Evolutionary conservation across 163 green algal species (phyloP).

Genomic region (Volvox carteri): DNA sequence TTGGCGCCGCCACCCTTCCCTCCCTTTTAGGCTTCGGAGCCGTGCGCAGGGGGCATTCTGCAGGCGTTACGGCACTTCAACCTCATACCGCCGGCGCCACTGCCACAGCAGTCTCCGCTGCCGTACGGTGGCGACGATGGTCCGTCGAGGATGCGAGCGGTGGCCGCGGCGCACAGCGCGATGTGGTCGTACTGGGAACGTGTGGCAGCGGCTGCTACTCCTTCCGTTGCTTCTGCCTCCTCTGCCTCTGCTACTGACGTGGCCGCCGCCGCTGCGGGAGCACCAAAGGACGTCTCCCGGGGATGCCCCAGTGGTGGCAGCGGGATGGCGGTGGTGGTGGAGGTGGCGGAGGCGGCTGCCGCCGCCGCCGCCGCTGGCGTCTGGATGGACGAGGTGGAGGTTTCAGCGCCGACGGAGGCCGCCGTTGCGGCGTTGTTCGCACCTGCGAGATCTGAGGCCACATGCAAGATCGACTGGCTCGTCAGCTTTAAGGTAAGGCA

Average conservation of each 20-base stretch:
- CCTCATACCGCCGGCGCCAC: conserved; percentile 41
- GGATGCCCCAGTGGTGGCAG: no score
- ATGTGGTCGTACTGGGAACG: background rate
- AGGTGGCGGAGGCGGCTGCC: background rate
- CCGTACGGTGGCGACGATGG: background rate
- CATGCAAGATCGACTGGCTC: background rate
- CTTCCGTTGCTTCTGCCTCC: background rate
- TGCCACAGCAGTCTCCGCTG: background rate
- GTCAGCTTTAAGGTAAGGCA: conserved; percentile 17
- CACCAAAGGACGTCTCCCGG: no score
- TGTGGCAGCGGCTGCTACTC: background rate
- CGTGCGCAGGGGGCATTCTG: conserved; percentile 90
- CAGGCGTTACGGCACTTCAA: conserved; percentile 89
- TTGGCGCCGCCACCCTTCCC: background rate
- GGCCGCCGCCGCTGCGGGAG: no score
- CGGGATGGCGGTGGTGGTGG: background rate
- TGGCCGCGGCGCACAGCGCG: background rate
- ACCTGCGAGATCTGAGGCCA: background rate
- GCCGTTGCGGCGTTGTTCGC: background rate
- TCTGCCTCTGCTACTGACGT: background rate
- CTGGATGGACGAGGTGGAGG: conserved; percentile 42
- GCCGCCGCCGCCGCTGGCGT: background rate
- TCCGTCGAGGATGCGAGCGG: background rate
- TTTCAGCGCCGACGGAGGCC: background rate
- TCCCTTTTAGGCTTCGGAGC: conserved; percentile 72